These are phyloP conservation scores for Ophiocordyceps australis DNA, from an alignment of 2,329 filamentous ascomycete species.

Conservation along the genomic window DNA sequence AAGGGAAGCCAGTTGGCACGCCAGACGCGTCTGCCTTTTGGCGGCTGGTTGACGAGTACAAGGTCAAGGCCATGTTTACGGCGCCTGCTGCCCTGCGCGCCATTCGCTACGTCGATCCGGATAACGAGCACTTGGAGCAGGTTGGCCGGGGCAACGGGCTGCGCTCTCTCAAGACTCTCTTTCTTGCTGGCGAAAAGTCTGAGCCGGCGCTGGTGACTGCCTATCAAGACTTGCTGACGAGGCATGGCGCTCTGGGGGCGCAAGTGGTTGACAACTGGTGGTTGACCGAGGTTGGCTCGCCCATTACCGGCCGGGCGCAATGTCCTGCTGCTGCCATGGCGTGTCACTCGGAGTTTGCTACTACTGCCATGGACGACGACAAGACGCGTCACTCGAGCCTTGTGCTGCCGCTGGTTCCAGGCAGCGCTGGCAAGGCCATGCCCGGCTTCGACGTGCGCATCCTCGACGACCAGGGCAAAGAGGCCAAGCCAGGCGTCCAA, in stretches of 20 bases:
- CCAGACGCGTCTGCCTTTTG: conserved; percentile 79
- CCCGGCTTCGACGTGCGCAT: conserved; percentile 78
- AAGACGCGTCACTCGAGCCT: conserved; percentile 19
- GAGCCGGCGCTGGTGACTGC: conserved; percentile 71
- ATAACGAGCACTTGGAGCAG: conserved; percentile 44
- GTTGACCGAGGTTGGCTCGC: conserved; percentile 40
- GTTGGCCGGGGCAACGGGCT: conserved; percentile 53
- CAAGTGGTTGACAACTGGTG: conserved; percentile 42
- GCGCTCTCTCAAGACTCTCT: conserved; percentile 54
- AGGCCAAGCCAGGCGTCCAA: conserved; percentile 57
- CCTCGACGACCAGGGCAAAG: conserved; percentile 63
- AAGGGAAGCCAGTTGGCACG: conserved; percentile 86
- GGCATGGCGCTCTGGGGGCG: conserved; percentile 44
- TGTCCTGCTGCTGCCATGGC: conserved; percentile 40
- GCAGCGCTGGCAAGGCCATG: conserved; percentile 80
- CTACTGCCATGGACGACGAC: too few species aligned
- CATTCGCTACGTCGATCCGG: conserved; percentile 70
- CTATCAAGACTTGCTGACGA: conserved; percentile 56
- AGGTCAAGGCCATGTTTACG: conserved; percentile 69
- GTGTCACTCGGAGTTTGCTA: too few species aligned
- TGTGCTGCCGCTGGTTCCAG: conserved; percentile 43
- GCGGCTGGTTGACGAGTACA: conserved; percentile 71
- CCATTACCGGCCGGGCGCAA: conserved; percentile 36
- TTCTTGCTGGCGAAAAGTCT: conserved; percentile 76
- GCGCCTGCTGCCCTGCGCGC: conserved; percentile 77